Evolutionary conservation across 2,329 filamentous ascomycete species (phyloP), one percentile per base, ranked within the genome.

Genomic region (Fusarium paranaense): DNA sequence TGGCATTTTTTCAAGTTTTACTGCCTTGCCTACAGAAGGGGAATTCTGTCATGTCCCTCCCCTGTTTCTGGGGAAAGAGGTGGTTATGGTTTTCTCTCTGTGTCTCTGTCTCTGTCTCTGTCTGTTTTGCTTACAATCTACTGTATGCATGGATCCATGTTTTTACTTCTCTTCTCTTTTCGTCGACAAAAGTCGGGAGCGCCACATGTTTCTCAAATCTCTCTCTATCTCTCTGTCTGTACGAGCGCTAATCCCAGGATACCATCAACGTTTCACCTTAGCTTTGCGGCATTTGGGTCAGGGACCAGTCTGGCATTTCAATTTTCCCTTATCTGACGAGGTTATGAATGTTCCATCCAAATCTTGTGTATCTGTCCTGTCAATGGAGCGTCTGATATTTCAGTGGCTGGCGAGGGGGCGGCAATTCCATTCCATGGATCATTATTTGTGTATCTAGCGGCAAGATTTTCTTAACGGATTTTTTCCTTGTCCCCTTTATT

Each of bases 241-340:
- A 78, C 64, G 64, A 78, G 78, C 72, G 72, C 72, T 72, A 71
- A 69, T 73, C 75, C 71, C 66, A 79, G 76, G 79, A 79, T 80
- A 80, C 76, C 78, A 76, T 71, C 66, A 68, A 77, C 67, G 64
- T 75, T 73, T 71, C 37, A 71, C 57, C 62, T 71, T 66, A 61
- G 40, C 70, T 76, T 73, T 69, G 65, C 69, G 77, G 73, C 67
- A 78, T 72, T 52, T 64, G 62, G 76, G 76, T 70, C 70, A 68
- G 64, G 74, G 73, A 60, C 58, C 65, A 72, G 68, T 73, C 70
- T 74, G 70, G 74, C 76, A 74, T 78, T 78, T 76, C 70, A 66
- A 58, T 65, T 70, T 69, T 77, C 66, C 67, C 65, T 67, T 75
- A 70, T 64, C 66, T 76, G 76, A 78, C 65, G 74, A 78, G 71